Base-by-base conservation (phyloP, 371 early-diverging fungal genomes). In the Choanephora cucurbitarum region DNA sequence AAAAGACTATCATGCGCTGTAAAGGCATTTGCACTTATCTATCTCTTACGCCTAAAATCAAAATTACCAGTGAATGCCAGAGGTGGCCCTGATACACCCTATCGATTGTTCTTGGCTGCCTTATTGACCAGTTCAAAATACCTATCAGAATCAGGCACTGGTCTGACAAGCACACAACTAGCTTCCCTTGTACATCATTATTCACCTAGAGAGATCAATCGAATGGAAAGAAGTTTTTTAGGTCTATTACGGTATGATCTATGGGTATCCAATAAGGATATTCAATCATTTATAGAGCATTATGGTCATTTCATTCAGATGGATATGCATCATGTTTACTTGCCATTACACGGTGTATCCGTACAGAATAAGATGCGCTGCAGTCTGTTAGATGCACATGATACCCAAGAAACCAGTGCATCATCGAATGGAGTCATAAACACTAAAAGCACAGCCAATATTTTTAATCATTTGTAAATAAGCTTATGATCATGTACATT, bases 151-250 rank as follows among this genome's bases (percentile, higher is more conserved):
- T 46, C 47, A 24, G 62, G 66, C 14, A 55, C 55, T 9, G 67
- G 67, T 0, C 46, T 69, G 18, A 69, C 63, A 0, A 66, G 54
- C 40, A 41, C 22, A 1, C 47, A 44, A 5, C 68, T 87, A 32
- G 75, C 81, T 9, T 61, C 59, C 23, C 77, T 84, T 21, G 80
- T 83, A 0, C 69, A 72, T 28, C 81, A 79, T 19, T 87, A 83
- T 49, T 69, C 77, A 9, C 64, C 70, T 7, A 64, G 66, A 24
- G 84, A 87, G 52, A 77, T 87, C 51, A 72, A 82, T 49, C 74
- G 71, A 14, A 86, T 86, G 86, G 88, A 87, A 62, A 72, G 85
- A 19, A 82, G 81, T 3, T 75, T 87, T 62, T 70, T 87, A 17
- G 72, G 79, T 23, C 60, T 86, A 5, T 42, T 69, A 11, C 42